phyloP scores from a whole-genome alignment of 306 rosid species.

The Cicer judaicum region DNA sequence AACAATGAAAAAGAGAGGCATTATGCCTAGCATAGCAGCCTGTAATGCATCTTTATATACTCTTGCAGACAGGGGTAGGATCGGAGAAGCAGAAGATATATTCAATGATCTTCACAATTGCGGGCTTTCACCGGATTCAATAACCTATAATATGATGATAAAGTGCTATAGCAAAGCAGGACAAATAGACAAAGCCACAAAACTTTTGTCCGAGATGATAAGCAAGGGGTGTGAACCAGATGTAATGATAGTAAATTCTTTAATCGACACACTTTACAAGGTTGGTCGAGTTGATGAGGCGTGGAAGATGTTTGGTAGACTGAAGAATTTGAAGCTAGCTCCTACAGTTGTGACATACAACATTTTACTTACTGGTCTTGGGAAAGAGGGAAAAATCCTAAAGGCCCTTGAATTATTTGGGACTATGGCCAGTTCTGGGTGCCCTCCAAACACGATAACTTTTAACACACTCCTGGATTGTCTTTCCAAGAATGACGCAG shows the following conservation, averaged over 20 bases:
- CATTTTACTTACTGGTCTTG: constrained; percentile 79
- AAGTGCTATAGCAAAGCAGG: constrained; percentile 91
- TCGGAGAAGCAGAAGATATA: constrained; percentile 72
- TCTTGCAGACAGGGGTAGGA: constrained; percentile 79
- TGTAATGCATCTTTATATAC: constrained; percentile 85
- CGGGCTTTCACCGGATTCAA: constrained; percentile 86
- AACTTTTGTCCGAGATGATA: constrained; percentile 75
- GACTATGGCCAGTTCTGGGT: constrained; percentile 71
- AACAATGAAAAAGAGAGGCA: constrained; percentile 80
- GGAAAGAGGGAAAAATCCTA: constrained; percentile 76
- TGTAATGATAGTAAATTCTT: constrained; percentile 73
- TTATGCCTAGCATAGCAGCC: constrained; percentile 81
- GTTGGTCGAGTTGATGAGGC: constrained; percentile 82
- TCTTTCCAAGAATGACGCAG: constrained; percentile 87
- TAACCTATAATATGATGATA: constrained; percentile 92
- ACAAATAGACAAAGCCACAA: constrained; percentile 72
- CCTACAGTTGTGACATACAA: constrained; percentile 94
- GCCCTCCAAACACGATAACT: constrained; percentile 82
- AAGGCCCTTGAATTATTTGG: constrained; percentile 71
- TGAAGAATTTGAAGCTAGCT: constrained; percentile 82
- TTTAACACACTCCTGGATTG: constrained; percentile 82
- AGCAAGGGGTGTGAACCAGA: constrained; percentile 81
- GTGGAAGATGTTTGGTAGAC: constrained; percentile 80
- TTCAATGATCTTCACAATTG: constrained; percentile 69
- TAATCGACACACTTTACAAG: constrained; percentile 91